Conservation (phyloP, 202 grass and related monocot species). For the Carex arenaria region DNA sequence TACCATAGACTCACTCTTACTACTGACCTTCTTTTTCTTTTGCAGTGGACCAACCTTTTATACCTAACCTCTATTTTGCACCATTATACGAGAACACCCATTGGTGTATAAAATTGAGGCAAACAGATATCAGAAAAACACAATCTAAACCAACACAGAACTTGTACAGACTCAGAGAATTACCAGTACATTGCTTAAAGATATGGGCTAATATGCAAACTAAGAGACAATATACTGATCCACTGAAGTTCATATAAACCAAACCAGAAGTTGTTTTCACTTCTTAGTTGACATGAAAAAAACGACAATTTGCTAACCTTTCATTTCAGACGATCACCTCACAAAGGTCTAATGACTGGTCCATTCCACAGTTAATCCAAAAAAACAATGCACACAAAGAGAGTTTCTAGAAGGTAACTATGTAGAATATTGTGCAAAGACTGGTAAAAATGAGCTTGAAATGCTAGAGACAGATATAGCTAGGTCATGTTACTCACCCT, state of each 20-base stretch:
- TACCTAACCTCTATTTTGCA: background rate
- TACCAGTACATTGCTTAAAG: background rate
- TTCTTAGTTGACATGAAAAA: background rate
- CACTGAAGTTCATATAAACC: background rate
- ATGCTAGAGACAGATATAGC: background rate
- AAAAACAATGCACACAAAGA: background rate
- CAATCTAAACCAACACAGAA: background rate
- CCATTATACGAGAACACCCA: background rate
- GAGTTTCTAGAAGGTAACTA: background rate
- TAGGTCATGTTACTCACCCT: constrained; percentile 16
- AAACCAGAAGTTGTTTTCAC: background rate
- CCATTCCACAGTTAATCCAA: background rate
- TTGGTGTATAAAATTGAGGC: background rate
- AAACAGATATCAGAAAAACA: background rate
- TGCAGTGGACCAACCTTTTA: background rate
- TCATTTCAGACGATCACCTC: background rate
- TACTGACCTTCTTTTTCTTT: background rate
- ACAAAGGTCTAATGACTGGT: background rate
- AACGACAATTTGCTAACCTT: background rate
- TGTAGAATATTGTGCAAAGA: background rate
- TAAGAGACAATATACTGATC: background rate
- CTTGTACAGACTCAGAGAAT: background rate
- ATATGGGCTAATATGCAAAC: background rate
- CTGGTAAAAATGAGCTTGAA: background rate
- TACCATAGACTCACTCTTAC: too few species aligned